A percentile compares a stretch with the other conserved stretches of the same genome.
Evolutionary conservation across 148 eudicot genomes (phyloP).

Genomic region (Simmondsia chinensis): DNA sequence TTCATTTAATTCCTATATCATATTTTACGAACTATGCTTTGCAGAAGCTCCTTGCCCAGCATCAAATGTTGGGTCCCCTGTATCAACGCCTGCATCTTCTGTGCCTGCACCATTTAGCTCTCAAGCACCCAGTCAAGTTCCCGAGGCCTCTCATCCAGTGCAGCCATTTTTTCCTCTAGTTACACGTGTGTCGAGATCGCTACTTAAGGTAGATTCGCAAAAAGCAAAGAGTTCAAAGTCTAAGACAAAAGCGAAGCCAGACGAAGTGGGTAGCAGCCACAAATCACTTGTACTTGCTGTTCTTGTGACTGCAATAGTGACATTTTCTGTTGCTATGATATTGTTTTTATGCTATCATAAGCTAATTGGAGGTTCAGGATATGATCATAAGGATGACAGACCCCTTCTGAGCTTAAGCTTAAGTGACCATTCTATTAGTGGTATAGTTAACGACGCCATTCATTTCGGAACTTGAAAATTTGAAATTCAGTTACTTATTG

Average conservation of each 20-base stretch:
- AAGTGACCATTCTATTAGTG: conserved; percentile 50
- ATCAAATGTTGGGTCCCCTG: conserved; percentile 15
- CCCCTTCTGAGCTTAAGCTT: conserved; percentile 84
- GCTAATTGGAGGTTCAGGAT: conserved; percentile 26
- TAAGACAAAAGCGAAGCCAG: conserved; percentile 13
- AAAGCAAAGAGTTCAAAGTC: conserved; percentile 11
- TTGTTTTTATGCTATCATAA: conserved; percentile 43
- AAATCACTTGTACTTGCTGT: conserved; percentile 40
- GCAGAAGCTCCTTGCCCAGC: conserved; percentile 30
- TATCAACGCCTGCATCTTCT: conserved; percentile 11
- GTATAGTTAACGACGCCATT: conserved; percentile 5
- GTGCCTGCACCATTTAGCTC: no score
- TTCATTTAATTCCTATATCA: no score
- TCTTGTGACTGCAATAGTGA: conserved; percentile 51
- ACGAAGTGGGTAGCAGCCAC: conserved; percentile 9
- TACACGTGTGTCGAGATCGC: no score
- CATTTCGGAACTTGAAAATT: not conserved
- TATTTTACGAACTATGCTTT: no score
- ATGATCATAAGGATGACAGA: conserved; percentile 57
- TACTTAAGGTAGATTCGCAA: no score
- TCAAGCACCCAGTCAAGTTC: no score
- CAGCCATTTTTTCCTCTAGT: no score
- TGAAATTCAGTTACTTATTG: not conserved
- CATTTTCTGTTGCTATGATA: conserved; percentile 39
- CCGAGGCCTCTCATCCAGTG: no score